Evolutionary conservation across 305 asterid genomes (phyloP).

Genomic region (Rubia peregrina): DNA sequence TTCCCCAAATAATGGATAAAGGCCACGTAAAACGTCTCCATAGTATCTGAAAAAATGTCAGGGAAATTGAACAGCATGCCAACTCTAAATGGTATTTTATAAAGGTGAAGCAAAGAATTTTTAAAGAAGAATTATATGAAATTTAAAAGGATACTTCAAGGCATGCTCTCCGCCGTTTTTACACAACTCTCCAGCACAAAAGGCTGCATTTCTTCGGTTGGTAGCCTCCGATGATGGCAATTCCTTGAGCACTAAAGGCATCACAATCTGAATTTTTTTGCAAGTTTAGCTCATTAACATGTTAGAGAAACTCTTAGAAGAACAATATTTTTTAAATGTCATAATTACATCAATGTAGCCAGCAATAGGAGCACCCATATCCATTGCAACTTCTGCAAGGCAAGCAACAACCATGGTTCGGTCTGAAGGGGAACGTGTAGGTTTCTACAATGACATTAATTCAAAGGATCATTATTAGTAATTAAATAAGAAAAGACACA

Average conservation of each 20-base stretch:
- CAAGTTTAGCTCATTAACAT: constrained; percentile 18
- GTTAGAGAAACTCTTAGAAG: not conserved
- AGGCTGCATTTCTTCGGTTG: constrained; percentile 95
- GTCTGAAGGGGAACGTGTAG: constrained; percentile 79
- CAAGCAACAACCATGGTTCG: constrained; percentile 99
- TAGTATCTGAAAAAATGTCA: constrained; percentile 49
- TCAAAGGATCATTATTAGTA: constrained; percentile 9
- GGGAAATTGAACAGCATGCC: constrained; percentile 23
- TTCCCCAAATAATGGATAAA: constrained; percentile 81
- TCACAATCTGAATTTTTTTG: constrained; percentile 52
- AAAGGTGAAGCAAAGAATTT: not conserved
- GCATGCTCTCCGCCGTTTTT: constrained; percentile 83
- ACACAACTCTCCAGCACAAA: constrained; percentile 95
- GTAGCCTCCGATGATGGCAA: constrained; percentile 75
- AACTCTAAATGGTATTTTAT: not conserved
- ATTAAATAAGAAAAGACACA: constrained; percentile 2
- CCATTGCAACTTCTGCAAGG: constrained; percentile 99
- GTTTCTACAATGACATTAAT: constrained; percentile 49
- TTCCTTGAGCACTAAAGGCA: constrained; percentile 90
- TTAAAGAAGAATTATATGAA: not conserved
- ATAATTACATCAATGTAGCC: constrained; percentile 68
- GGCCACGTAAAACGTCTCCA: constrained; percentile 61
- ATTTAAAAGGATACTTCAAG: constrained; percentile 58
- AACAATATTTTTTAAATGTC: not conserved
- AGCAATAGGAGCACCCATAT: constrained; percentile 97